Evolutionary conservation across 306 rosid species (phyloP).

Genomic region (Cucurbita argyrosperma): DNA sequence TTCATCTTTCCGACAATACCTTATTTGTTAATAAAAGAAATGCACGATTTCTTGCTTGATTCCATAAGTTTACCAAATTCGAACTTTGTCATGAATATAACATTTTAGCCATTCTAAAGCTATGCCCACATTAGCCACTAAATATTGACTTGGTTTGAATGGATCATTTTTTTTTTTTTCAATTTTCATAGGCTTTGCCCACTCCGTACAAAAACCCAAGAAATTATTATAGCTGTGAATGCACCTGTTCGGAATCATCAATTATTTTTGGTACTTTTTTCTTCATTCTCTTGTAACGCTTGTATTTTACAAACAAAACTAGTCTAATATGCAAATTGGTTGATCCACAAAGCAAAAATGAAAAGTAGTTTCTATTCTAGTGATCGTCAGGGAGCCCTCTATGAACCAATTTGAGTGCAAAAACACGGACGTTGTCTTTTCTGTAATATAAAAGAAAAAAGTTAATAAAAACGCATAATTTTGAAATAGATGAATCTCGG

Average conservation of each 20-base stretch:
- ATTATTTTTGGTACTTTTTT: neutral
- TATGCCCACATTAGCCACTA: too few species aligned
- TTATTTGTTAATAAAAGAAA: neutral
- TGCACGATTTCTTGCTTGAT: neutral
- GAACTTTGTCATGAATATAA: too few species aligned
- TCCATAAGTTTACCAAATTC: neutral
- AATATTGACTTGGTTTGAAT: neutral
- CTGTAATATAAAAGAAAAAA: neutral
- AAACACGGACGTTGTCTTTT: conserved; percentile 2
- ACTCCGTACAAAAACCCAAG: neutral
- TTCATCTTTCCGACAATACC: neutral
- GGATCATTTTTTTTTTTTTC: neutral
- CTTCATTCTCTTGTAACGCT: neutral
- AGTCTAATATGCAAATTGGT: neutral
- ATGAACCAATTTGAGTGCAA: conserved; percentile 2
- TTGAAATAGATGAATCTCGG: neutral
- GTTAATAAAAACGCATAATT: neutral
- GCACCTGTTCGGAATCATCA: neutral
- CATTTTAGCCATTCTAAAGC: too few species aligned
- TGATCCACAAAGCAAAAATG: neutral
- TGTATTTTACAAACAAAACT: neutral
- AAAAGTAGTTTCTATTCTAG: neutral
- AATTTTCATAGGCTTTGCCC: neutral
- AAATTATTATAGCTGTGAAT: neutral
- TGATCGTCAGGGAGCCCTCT: neutral